A percentile compares a stretch with the other conserved stretches of the same genome.
These are phyloP conservation scores for Coemansia sp. DNA, from an alignment of 192 early-diverging fungal genomes.

Conservation along the genomic window DNA sequence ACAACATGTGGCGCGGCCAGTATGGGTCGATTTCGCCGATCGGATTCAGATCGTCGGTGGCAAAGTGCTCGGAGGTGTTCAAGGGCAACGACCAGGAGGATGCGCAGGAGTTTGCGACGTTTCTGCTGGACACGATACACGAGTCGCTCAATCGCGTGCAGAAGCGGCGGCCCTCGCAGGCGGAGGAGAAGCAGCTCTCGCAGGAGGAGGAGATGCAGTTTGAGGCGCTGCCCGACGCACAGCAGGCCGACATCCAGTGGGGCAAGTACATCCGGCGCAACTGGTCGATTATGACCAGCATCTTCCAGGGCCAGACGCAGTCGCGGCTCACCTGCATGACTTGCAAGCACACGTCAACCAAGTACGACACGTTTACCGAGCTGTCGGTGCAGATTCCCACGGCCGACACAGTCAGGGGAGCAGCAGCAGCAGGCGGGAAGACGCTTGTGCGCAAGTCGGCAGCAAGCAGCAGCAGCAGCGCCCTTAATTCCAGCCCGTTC, in stretches of 20 bases:
- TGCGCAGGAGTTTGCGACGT: slow-evolving; percentile 92
- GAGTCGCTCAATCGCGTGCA: slow-evolving; percentile 84
- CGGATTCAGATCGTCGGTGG: slow-evolving; percentile 74
- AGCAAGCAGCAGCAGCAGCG: not conserved
- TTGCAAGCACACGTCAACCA: slow-evolving; percentile 55
- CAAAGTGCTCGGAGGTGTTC: slow-evolving; percentile 79
- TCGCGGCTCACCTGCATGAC: slow-evolving; percentile 46
- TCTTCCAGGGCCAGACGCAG: slow-evolving; percentile 79
- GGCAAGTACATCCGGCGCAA: slow-evolving; percentile 70
- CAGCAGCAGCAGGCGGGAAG: slow-evolving; percentile 28
- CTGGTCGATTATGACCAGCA: slow-evolving; percentile 78
- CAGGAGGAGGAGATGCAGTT: slow-evolving; percentile 60
- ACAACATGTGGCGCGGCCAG: slow-evolving; percentile 80
- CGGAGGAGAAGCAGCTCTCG: slow-evolving; percentile 47
- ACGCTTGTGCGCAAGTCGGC: slow-evolving; percentile 19
- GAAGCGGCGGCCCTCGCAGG: slow-evolving; percentile 13
- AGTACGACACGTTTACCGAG: slow-evolving; percentile 91
- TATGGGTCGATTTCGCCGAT: slow-evolving; percentile 77
- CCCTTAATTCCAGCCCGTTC: slow-evolving; percentile 15
- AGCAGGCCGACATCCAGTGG: slow-evolving; percentile 71
- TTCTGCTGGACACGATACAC: slow-evolving; percentile 87
- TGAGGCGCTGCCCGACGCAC: slow-evolving; percentile 66
- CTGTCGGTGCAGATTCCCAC: slow-evolving; percentile 88
- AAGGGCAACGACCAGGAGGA: slow-evolving; percentile 92
- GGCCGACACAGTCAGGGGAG: slow-evolving; percentile 1